Evolutionary conservation across 495 filamentous ascomycete species (phyloP), one percentile per base, ranked within the genome.

Genomic region (Eremomyces bilateralis): DNA sequence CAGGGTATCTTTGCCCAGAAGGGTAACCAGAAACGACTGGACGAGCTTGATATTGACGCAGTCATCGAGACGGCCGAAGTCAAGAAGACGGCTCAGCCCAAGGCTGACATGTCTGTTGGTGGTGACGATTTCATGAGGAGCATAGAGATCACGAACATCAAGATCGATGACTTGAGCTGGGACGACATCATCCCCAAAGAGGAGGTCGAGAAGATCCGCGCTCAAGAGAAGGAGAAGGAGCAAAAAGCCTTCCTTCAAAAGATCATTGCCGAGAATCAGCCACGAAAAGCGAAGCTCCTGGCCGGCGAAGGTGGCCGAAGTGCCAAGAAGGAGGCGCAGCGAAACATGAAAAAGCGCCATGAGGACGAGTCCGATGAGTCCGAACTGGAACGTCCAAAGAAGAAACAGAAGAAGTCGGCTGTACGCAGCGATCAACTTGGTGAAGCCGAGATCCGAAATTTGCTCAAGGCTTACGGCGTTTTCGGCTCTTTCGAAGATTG

Each of bases 1-100:
- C 81, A 92, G 47, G 91, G 79, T 51, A 88, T 99, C 77, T 99
- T 99, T 42, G 80, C 93, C 50, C 83, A 94, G 47, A 80, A 76
- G 1, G 78, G 80, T 36, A 95, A 95, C 53, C 88, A 99, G 52
- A 71, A 80, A 57, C 84, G 88, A 50, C 65, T 99, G 18, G 88
- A 99, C 50, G 82, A 93, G 51, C 71, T 99, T n/a, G 88, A 99
- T 47, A 94, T 99, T 39, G 88, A 99, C 45, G 78, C 82, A 11
- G 84, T 99, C 16, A 72, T 99, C 8, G 83, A 80, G 31, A 90
- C 90, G 53, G 88, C 90, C 17, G 88, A 99, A 57, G 71, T 93
- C 42, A 83, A 93, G 41, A 77, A 90, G 47, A 93, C 84, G 0
- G 81, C 92, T 45, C 75, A 93, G 29, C 72, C 80, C 3, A 78